Conservation (phyloP, 164 flowering plant species). For the Malania oleifera region DNA sequence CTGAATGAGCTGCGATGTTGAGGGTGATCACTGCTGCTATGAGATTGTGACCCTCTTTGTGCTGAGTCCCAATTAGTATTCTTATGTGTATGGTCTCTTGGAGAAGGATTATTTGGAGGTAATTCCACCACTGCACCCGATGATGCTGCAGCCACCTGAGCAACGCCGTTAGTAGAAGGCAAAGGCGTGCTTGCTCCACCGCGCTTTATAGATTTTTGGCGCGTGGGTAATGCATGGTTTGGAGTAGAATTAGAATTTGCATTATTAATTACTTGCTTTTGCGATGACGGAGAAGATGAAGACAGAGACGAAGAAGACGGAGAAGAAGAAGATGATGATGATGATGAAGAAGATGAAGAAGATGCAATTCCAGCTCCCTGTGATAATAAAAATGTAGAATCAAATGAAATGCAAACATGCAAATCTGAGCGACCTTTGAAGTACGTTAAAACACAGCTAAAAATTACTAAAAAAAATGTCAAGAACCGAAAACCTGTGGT, state of each 20-base stretch:
- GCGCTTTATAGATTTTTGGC: conserved; percentile 30
- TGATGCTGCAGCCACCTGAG: conserved; percentile 19
- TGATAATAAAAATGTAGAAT: not conserved
- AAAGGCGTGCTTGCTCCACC: conserved; percentile 15
- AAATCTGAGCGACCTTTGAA: not conserved
- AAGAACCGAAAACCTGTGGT: not conserved
- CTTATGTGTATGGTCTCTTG: conserved; percentile 2
- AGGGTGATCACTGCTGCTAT: conserved; percentile 38
- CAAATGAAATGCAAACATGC: not conserved
- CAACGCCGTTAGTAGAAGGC: conserved; percentile 17
- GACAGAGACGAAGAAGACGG: not conserved
- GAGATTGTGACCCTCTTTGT: conserved; percentile 28
- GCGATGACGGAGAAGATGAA: conserved; percentile 8
- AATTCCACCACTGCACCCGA: conserved; percentile 12
- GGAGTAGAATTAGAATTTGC: conserved; percentile 19
- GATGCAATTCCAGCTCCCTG: conserved; percentile 22
- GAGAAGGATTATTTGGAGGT: not conserved
- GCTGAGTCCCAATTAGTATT: not conserved
- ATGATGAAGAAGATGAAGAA: not conserved
- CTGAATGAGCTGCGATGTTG: conserved; percentile 42
- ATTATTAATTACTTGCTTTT: conserved; percentile 20
- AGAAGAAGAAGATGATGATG: no score
- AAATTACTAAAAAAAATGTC: not conserved
- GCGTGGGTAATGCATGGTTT: conserved; percentile 16
- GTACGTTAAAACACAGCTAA: not conserved